These are phyloP conservation scores for Aspergillus proliferans DNA, from an alignment of 2,329 filamentous ascomycete genomes.

Conservation along the genomic window DNA sequence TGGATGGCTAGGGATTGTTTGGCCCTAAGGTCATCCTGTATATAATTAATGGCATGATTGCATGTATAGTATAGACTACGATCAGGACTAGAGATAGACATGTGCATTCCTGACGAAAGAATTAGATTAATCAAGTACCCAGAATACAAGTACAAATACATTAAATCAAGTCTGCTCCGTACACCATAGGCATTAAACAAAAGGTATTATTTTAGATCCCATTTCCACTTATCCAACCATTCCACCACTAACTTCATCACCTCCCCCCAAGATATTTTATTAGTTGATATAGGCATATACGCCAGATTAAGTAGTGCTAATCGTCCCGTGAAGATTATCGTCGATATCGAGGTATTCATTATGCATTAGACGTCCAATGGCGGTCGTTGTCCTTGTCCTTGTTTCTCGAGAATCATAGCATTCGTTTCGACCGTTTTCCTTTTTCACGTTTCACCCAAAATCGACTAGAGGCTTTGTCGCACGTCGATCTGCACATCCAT, in stretches of 20 bases:
- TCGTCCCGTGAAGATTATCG: too few species aligned
- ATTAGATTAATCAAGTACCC: background rate
- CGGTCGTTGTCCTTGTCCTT: too few species aligned
- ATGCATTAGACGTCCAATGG: too few species aligned
- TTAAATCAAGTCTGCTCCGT: background rate
- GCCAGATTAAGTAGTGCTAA: too few species aligned
- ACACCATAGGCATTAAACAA: background rate
- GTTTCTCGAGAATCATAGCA: too few species aligned
- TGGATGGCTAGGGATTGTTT: background rate
- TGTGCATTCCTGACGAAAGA: background rate
- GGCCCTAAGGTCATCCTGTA: background rate
- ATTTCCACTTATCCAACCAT: background rate
- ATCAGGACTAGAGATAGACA: background rate
- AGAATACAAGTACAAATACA: background rate
- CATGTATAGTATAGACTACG: background rate
- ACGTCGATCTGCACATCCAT: too few species aligned
- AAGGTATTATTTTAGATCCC: background rate
- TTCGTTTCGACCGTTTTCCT: too few species aligned
- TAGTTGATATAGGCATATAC: too few species aligned
- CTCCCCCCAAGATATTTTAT: background rate
- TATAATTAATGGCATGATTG: background rate
- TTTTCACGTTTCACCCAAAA: too few species aligned
- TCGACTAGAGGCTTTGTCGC: too few species aligned
- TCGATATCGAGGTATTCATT: too few species aligned
- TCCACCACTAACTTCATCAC: background rate